Base-by-base conservation (phyloP, 2,329 filamentous ascomycete genomes). In the Phaeosphaeriaceae sp. region DNA sequence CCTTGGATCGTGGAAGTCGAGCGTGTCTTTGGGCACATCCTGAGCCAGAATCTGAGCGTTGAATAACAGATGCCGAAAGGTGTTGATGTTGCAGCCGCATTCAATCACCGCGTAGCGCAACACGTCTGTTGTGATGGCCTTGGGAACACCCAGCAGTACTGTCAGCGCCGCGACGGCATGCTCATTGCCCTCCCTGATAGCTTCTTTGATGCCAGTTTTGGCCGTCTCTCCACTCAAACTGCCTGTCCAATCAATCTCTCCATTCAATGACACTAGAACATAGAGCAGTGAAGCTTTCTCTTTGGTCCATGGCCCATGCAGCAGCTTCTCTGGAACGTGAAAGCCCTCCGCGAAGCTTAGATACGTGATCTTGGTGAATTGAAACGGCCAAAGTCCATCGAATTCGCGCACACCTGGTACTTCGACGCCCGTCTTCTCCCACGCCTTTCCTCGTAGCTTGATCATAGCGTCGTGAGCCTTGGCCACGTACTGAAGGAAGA, bases 161-260 rank as follows among this genome's bases (percentile, higher is more conserved):
- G 70, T 58, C 45, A 77, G 55, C n/a, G 72, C 71, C 50, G 74
- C 74, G 41, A 76, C 72, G 2, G 70, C 73, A 52, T 66, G 65
- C 51, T 76, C 68, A 27, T 73, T 70, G 1, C 53, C 58, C 33
- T 72, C 67, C 45, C 36, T 53, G 9, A 74, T 68, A 2, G 74
- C 75, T 19, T 72, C 62, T 48, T 60, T 59, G 21, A 77, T 60
- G 5, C 75, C 75, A 27, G 60, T 54, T 54, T 72, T 76, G 7
- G 75, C 74, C 17, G 60, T 70, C 54, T 77, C 76, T 1, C 74
- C 71, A 2, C 75, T 69, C 61, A 75, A 67, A 24, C 67, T 74
- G 7, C 64, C 67, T 45, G 72, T 60, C 74, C 72, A 76, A 42
- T 77, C 74, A 41, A 78, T 69, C 58, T 74, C 68, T 1, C 74